These are phyloP conservation scores for Xylaria sp. DNA, from an alignment of 2,329 filamentous ascomycete species.

Conservation along the genomic window DNA sequence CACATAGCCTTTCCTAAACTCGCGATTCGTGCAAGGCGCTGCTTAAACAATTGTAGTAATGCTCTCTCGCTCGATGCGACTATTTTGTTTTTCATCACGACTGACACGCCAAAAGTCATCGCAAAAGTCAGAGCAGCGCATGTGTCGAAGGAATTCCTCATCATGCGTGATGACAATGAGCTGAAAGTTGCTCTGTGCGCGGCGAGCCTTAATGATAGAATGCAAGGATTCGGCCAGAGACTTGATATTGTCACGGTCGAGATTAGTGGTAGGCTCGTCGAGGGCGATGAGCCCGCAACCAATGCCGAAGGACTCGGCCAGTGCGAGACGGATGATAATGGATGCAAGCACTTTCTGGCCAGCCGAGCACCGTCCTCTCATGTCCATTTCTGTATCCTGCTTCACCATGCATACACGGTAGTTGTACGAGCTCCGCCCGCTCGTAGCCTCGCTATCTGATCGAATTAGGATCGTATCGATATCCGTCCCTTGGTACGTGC, in stretches of 20 bases:
- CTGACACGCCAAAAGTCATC: slow-evolving; percentile 91
- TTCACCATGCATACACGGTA: slow-evolving; percentile 99
- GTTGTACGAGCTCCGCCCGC: slow-evolving; percentile 87
- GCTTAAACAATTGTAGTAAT: slow-evolving; percentile 59
- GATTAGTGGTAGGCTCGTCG: slow-evolving; percentile 96
- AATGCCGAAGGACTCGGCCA: slow-evolving; percentile 95
- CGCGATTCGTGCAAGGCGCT: slow-evolving; percentile 36
- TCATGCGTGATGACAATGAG: slow-evolving; percentile 99
- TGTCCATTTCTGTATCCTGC: slow-evolving; percentile 97
- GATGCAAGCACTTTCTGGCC: slow-evolving; percentile 96
- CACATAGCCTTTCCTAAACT: background rate
- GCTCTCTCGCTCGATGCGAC: slow-evolving; percentile 78
- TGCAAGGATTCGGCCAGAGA: slow-evolving; percentile 86
- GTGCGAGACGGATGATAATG: slow-evolving; percentile 95
- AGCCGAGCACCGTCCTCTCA: slow-evolving; percentile 96
- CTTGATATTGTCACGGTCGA: slow-evolving; percentile 94
- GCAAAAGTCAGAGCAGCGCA: slow-evolving; percentile 93
- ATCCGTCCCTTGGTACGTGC: slow-evolving; percentile 95
- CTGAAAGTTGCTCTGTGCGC: slow-evolving; percentile 93
- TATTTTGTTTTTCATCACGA: slow-evolving; percentile 86
- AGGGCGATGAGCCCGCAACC: slow-evolving; percentile 97
- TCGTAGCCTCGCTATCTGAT: slow-evolving; percentile 82
- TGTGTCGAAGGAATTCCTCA: slow-evolving; percentile 91
- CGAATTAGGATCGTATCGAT: slow-evolving; percentile 96
- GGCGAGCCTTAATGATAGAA: slow-evolving; percentile 84